phyloP scores from a whole-genome alignment of 495 filamentous ascomycete genomes.

The Aspergillus sparsus region DNA sequence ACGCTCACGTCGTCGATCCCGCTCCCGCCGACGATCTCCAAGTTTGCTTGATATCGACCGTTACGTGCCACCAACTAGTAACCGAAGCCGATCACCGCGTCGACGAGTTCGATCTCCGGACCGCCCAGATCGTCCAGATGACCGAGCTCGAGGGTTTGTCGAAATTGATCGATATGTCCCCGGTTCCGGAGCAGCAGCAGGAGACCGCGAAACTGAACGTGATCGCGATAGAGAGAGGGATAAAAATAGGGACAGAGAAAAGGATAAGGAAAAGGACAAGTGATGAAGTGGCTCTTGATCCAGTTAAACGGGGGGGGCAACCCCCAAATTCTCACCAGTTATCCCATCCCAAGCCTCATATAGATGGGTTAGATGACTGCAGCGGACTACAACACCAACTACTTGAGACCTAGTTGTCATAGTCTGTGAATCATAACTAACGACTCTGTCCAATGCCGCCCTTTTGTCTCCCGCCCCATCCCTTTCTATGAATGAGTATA shows the following conservation, averaged over 20 bases:
- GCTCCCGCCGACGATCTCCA: conserved; percentile 36
- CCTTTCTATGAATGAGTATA: too few species aligned
- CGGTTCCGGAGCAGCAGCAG: neutral
- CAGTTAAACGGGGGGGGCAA: too few species aligned
- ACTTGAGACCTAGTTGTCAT: too few species aligned
- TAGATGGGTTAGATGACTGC: too few species aligned
- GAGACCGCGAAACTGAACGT: conserved; percentile 29
- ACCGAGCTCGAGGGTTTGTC: conserved; percentile 27
- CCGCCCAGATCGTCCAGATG: conserved; percentile 14
- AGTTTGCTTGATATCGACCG: conserved; percentile 50
- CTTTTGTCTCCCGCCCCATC: too few species aligned
- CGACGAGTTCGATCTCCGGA: conserved; percentile 45
- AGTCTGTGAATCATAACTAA: too few species aligned
- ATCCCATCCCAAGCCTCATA: too few species aligned
- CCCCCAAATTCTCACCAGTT: too few species aligned
- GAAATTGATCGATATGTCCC: conserved; percentile 61
- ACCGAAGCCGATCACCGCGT: conserved; percentile 48
- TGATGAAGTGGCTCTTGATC: too few species aligned
- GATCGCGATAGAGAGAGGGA: conserved; percentile 30
- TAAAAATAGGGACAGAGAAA: conserved; percentile 29
- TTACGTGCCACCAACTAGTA: conserved; percentile 49
- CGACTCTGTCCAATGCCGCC: too few species aligned
- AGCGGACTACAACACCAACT: too few species aligned
- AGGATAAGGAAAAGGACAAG: neutral
- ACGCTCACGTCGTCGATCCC: conserved; percentile 35